phyloP scores from a whole-genome alignment of 1,284 basidiomycete genomes.

The Rhodotorula sp. region DNA sequence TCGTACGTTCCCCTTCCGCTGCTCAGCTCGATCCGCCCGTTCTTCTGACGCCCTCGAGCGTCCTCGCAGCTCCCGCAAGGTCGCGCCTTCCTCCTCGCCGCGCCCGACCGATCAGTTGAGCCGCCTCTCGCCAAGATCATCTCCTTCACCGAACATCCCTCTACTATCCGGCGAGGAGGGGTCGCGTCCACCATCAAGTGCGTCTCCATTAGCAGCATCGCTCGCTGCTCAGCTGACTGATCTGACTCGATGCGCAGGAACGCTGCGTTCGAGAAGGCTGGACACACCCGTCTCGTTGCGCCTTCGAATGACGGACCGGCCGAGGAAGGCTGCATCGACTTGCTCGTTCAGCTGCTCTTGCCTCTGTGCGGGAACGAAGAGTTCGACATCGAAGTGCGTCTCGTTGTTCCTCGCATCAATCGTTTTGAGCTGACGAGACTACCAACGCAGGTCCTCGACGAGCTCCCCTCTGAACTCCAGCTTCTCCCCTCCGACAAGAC shows the following conservation, averaged over 20 bases:
- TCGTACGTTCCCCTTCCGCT: conserved; percentile 55
- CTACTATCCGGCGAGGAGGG: conserved; percentile 79
- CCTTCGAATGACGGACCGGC: conserved; percentile 53
- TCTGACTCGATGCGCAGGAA: conserved; percentile 56
- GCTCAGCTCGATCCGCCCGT: neutral
- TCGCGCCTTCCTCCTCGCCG: conserved; percentile 67
- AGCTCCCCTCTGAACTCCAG: conserved; percentile 77
- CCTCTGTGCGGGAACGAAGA: conserved; percentile 89
- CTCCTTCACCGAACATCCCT: conserved; percentile 81
- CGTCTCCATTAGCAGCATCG: conserved; percentile 42
- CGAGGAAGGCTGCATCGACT: conserved; percentile 57
- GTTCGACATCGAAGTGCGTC: conserved; percentile 74
- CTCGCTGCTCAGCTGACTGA: neutral
- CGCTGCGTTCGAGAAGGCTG: conserved; percentile 66
- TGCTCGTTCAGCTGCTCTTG: conserved; percentile 76
- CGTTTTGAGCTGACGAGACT: neutral
- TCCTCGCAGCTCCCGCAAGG: conserved; percentile 54
- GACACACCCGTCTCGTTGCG: conserved; percentile 66
- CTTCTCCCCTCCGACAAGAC: conserved; percentile 81
- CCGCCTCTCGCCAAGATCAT: conserved; percentile 78
- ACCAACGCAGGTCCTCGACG: conserved; percentile 73
- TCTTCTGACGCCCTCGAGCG: neutral
- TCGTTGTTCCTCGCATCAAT: neutral
- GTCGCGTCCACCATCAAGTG: conserved; percentile 83
- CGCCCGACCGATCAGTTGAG: conserved; percentile 56